These are phyloP conservation scores for Tremella fuciformis DNA, from an alignment of 768 basidiomycete genomes.

Conservation along the genomic window DNA sequence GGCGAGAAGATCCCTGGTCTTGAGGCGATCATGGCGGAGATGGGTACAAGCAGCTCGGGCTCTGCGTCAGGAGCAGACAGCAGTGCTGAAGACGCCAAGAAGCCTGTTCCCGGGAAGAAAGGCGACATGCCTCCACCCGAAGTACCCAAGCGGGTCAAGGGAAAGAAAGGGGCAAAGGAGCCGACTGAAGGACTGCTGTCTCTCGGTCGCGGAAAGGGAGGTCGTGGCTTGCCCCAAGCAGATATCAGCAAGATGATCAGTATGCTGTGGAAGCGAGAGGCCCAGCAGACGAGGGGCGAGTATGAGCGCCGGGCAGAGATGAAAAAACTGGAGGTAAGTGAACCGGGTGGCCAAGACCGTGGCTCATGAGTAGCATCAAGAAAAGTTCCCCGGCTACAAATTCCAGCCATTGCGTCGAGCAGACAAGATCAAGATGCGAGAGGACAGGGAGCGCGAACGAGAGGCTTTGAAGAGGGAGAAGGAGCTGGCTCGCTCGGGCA, in stretches of 20 bases:
- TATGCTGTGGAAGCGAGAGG: slow-evolving; percentile 63
- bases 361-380: slow-evolving; percentile 34
- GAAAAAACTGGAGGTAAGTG: slow-evolving; percentile 52
- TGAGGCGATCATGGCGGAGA: slow-evolving; percentile 28
- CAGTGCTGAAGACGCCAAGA: slow-evolving; percentile 8
- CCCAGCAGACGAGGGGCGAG: slow-evolving; percentile 54
- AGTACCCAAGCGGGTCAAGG: slow-evolving; percentile 18
- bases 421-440: slow-evolving; percentile 39
- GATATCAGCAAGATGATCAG: slow-evolving; percentile 66
- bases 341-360: not conserved
- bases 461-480: slow-evolving; percentile 31
- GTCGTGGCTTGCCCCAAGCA: slow-evolving; percentile 59
- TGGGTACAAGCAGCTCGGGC: slow-evolving; percentile 12
- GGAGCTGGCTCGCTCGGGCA: slow-evolving; percentile 8
- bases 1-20: slow-evolving; percentile 33
- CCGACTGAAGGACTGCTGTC: slow-evolving; percentile 31
- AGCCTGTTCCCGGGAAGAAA: not conserved
- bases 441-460: slow-evolving; percentile 38
- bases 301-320: slow-evolving; percentile 47
- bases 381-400: slow-evolving; percentile 48
- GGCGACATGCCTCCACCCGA: slow-evolving; percentile 45
- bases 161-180: slow-evolving; percentile 32
- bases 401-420: slow-evolving; percentile 48
- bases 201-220: slow-evolving; percentile 35
- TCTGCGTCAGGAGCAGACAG: slow-evolving; percentile 8